Percentiles rank a stretch among this genome's conserved stretches.
phyloP scores from a whole-genome alignment of 1,139 yeast species.

The Yamadazyma pseudoaaseri region DNA sequence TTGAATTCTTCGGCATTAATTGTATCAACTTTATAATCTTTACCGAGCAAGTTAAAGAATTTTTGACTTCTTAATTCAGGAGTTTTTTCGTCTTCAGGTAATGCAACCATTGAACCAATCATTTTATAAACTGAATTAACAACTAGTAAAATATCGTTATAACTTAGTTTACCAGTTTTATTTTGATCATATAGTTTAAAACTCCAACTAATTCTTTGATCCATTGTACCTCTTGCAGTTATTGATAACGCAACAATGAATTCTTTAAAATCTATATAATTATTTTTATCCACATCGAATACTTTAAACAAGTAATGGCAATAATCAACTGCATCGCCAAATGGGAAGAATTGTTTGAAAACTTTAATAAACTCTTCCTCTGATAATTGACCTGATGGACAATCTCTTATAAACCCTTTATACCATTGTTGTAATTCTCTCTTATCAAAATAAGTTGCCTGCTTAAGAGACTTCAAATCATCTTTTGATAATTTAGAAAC shows the following conservation, averaged over 20 bases:
- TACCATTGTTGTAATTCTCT: constrained; percentile 98
- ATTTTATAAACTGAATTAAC: constrained; percentile 86
- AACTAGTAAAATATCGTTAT: constrained; percentile 76
- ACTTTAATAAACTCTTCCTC: constrained; percentile 89
- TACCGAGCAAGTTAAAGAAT: constrained; percentile 72
- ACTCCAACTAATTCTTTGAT: constrained; percentile 86
- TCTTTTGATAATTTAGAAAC: constrained; percentile 92
- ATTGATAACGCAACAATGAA: constrained; percentile 86
- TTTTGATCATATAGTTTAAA: constrained; percentile 84
- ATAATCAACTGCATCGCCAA: constrained; percentile 94
- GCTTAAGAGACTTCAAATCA: constrained; percentile 78
- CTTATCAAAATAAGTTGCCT: constrained; percentile 87
- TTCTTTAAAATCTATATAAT: constrained; percentile 87
- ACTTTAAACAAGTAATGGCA: constrained; percentile 86
- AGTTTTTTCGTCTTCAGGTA: constrained; percentile 89
- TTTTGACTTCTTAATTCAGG: constrained; percentile 87
- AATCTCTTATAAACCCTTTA: constrained; percentile 90
- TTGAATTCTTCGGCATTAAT: constrained; percentile 80
- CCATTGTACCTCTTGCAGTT: constrained; percentile 84
- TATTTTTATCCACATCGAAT: constrained; percentile 80
- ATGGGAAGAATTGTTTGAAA: constrained; percentile 95
- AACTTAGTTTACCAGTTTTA: constrained; percentile 70
- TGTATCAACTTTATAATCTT: constrained; percentile 59
- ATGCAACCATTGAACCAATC: constrained; percentile 93
- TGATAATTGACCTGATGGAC: constrained; percentile 87